Conservation (phyloP, 2,329 filamentous ascomycete species). For the Xylariaceae sp. region DNA sequence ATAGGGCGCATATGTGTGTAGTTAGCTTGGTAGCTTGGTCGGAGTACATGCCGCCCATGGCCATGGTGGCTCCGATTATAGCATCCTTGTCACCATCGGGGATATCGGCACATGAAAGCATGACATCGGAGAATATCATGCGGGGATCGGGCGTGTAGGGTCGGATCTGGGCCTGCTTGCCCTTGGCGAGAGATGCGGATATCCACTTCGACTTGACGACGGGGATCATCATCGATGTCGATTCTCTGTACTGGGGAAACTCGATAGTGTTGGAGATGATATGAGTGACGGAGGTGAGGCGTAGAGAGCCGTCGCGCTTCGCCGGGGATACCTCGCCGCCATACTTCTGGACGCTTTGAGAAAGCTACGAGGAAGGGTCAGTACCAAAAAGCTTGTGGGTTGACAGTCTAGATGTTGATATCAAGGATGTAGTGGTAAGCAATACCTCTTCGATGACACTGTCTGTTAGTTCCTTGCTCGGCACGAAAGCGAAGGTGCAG, state of each 20-base stretch:
- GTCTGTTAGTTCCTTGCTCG: slow-evolving; percentile 24
- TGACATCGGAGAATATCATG: slow-evolving; percentile 82
- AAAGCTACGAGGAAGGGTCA: slow-evolving; percentile 34
- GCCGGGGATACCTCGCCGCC: slow-evolving; percentile 47
- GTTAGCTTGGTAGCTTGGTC: slow-evolving; percentile 65
- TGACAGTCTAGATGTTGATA: not conserved
- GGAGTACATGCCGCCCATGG: slow-evolving; percentile 79
- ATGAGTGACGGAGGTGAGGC: slow-evolving; percentile 47
- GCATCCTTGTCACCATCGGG: slow-evolving; percentile 84
- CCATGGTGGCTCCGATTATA: slow-evolving; percentile 82
- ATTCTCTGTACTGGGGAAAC: slow-evolving; percentile 78
- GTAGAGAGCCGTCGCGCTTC: slow-evolving; percentile 44
- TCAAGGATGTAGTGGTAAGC: not conserved
- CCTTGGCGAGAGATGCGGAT: slow-evolving; percentile 60
- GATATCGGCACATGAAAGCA: slow-evolving; percentile 76
- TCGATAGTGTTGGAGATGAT: slow-evolving; percentile 71
- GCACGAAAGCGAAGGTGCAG: slow-evolving; percentile 30
- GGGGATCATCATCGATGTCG: slow-evolving; percentile 71
- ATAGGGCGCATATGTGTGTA: slow-evolving; percentile 84
- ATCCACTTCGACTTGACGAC: slow-evolving; percentile 84
- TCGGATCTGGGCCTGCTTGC: slow-evolving; percentile 69
- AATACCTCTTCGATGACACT: slow-evolving; percentile 27
- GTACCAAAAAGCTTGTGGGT: not conserved
- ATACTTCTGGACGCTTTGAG: slow-evolving; percentile 41
- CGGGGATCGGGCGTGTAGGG: slow-evolving; percentile 87